Evolutionary conservation across 805 yeast species (phyloP), one percentile per base, ranked within the genome.

Genomic region (Ogataea trehalophila): DNA sequence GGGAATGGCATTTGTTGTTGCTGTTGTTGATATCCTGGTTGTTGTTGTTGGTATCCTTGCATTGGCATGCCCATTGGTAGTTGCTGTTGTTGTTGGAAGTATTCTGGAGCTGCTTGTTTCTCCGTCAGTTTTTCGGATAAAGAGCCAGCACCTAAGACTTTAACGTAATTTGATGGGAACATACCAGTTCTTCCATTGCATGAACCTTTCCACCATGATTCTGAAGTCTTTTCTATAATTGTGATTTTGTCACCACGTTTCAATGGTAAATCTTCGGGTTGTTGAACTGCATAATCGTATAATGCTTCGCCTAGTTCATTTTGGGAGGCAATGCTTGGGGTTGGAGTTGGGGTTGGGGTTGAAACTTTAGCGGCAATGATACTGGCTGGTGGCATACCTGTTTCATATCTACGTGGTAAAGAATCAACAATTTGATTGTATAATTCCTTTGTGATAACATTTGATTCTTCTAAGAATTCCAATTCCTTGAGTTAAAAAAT

Each of bases 171-270:
- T 1, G 92, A 71, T 8, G 99, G 99, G 71, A 94, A 91, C 61
- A 91, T 83, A 39, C 98, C 99, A 7, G 77, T 75, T 33, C 66
- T 64, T 5, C 79, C 77, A 49, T 78, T 75, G 39, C 74, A 63
- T 16, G 71, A 69, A 41, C 99, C 99, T 61, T 79, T 85, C 87
- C 94, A 90, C 99, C 99, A 92, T 61, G 90, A 92, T 36, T 77
- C 75, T 18, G 92, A 86, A 42, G 85, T 73, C 58, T 80, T 86
- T 61, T 90, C 95, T 6, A 80, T 47, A 5, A 94, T 79, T 33
- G 77, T 76, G 42, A 94, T 65, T 58, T 76, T 80, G 52, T 85
- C 92, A 46, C 95, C 97, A 36, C 69, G 74, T 34, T 56, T 58
- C 17, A 92, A 72, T 8, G 63, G 68, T 57, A 92, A 69, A 65